Evolutionary conservation across 2,329 filamentous ascomycete genomes (phyloP).

Genomic region (Aspergillus pseudoviridinutans): DNA sequence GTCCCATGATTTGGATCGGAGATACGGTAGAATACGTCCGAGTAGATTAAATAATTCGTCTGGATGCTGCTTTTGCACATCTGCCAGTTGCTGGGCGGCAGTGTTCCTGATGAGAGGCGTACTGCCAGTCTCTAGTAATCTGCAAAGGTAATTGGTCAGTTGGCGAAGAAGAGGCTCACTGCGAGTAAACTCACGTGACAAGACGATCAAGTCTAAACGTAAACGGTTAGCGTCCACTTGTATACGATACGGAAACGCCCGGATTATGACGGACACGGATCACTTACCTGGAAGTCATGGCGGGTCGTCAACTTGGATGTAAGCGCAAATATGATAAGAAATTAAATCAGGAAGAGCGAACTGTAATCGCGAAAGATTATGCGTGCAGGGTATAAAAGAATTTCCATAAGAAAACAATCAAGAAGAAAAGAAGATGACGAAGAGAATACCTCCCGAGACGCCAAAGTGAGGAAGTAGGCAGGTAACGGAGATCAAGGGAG

Average conservation of each 20-base stretch:
- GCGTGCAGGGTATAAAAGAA: constrained; percentile 1
- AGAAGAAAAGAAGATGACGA: constrained; percentile 1
- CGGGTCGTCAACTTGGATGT: constrained; percentile 25
- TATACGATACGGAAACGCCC: constrained; percentile 14
- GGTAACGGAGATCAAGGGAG: background rate
- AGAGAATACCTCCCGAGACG: constrained; percentile 2
- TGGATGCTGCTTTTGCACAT: constrained; percentile 96
- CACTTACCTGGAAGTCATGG: constrained; percentile 43
- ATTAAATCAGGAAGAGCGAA: background rate
- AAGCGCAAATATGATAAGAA: constrained; percentile 18
- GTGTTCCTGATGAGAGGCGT: constrained; percentile 95
- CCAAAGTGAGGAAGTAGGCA: background rate
- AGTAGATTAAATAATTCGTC: constrained; percentile 96
- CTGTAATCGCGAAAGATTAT: background rate
- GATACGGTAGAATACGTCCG: constrained; percentile 88
- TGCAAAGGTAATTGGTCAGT: constrained; percentile 41
- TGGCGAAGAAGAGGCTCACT: background rate
- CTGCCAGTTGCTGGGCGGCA: constrained; percentile 91
- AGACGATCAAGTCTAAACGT: constrained; percentile 69
- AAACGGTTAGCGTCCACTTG: constrained; percentile 31
- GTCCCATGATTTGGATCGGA: constrained; percentile 95
- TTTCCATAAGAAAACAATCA: constrained; percentile 1
- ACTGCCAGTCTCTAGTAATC: constrained; percentile 94
- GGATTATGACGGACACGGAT: constrained; percentile 17
- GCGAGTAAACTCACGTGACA: constrained; percentile 68